These are phyloP conservation scores for Penicillium verrucosum DNA, from an alignment of 2,329 filamentous ascomycete species.

Conservation along the genomic window DNA sequence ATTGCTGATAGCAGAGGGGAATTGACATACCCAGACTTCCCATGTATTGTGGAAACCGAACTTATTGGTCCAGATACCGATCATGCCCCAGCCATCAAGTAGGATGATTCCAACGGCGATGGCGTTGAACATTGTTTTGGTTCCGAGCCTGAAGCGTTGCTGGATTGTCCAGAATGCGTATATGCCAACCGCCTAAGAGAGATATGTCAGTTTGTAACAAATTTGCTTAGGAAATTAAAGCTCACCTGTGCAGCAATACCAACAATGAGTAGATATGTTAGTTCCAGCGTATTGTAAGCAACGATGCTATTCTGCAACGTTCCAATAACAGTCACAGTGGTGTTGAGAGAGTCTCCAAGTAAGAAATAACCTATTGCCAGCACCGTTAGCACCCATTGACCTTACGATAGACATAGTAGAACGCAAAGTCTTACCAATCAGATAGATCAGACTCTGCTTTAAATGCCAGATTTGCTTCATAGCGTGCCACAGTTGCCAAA, in stretches of 20 bases:
- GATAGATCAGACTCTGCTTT: slow-evolving; percentile 63
- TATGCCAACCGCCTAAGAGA: slow-evolving; percentile 51
- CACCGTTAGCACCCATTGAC: background rate
- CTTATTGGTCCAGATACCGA: slow-evolving; percentile 54
- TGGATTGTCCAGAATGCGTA: slow-evolving; percentile 61
- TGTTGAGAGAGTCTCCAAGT: slow-evolving; percentile 67
- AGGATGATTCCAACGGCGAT: slow-evolving; percentile 61
- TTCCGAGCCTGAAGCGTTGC: slow-evolving; percentile 56
- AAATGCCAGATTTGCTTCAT: slow-evolving; percentile 60
- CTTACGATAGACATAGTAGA: background rate
- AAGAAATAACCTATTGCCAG: slow-evolving; percentile 56
- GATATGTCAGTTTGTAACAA: background rate
- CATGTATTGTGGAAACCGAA: slow-evolving; percentile 55
- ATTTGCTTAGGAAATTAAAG: background rate
- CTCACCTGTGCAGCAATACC: slow-evolving; percentile 60
- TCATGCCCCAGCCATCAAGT: slow-evolving; percentile 58
- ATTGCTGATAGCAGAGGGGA: background rate
- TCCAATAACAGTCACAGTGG: slow-evolving; percentile 64
- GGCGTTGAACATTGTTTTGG: slow-evolving; percentile 67
- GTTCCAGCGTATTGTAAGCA: slow-evolving; percentile 60
- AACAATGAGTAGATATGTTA: slow-evolving; percentile 65
- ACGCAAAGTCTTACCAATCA: slow-evolving; percentile 48
- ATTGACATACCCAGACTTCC: slow-evolving; percentile 49
- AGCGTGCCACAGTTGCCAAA: slow-evolving; percentile 61
- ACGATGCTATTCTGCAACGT: slow-evolving; percentile 65